Evolutionary conservation across 306 rosid genomes (phyloP), one percentile per base, ranked within the genome.

Genomic region (Coriaria nepalensis): DNA sequence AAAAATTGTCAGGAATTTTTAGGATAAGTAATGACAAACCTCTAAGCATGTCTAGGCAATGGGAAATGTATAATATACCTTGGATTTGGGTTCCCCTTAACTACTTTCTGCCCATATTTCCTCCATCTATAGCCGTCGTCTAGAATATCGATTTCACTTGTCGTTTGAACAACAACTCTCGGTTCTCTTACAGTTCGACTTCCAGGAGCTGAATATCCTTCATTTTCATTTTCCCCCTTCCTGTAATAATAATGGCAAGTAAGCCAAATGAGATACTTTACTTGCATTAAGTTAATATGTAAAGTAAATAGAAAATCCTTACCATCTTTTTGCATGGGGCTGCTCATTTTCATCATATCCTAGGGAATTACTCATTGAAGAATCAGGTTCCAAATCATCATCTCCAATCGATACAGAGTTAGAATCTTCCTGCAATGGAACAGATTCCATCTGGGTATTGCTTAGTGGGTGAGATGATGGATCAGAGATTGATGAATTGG

Each of bases 81-180:
- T 13, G 98, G 94, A 63, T 90, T 90, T 50, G 98, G 95, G 49
- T 90, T 90, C 69, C 98, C 98, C 50, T 90, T 90, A 13, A 90
- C 98, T 6, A 85, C 98, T 79, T 90, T 90, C 61, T 90, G 98
- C 55, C 98, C 98, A 52, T 90, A 90, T 67, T 90, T 90, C 52
- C 95, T 85, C 98, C 98, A 90, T 47, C 98, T 73, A 61, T 75
- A 90, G 29, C 98, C 98, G 64, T 90, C 98, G 55, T 86, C 95
- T 36, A 90, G 77, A 45, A 90, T 85, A 68, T 90, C 98, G 43
- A 90, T 85, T 53, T 90, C 95, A 45, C 98, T 90, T 6, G 82
- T 85, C 20, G 98, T 85, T 64, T 90, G 98, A 66, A 90, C 95
- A 2, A 90, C 98, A 65, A 90, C 84, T 85, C 95, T 81, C 12